Base-by-base conservation (phyloP, 1,284 basidiomycete genomes). In the Anthracocystis setariae region DNA sequence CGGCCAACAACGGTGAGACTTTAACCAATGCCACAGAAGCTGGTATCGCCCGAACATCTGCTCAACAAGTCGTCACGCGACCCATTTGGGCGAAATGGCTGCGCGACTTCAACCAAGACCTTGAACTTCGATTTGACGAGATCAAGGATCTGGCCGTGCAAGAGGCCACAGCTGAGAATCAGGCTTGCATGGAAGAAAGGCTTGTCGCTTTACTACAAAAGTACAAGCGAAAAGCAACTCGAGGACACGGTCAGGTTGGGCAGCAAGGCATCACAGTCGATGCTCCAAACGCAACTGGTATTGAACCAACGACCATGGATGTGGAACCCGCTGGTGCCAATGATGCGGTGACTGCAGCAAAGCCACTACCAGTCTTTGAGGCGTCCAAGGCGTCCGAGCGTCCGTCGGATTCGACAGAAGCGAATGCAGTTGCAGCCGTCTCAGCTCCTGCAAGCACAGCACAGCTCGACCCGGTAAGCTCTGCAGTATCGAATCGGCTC, bases 41-140 rank as follows among this genome's bases (percentile, higher is more conserved):
- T 7, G 23, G 20, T 5, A 12, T 52, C 8, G 17, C n/a, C 2
- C 23, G 42, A n/a, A 15, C 42, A 9, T 10, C 48, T 9, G 20
- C 1, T 3, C 35, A 48, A 1, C 29, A 48, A 17, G 5, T 45
- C 10, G 58, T 67, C 39, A 61, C 64, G 2, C 57, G 21, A 40
- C 40, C 57, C 5, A 58, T 63, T 20, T 60, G 64, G 35, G 50
- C 52, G 44, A 51, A 64, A 29, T 70, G 56, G 57, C 18, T 10
- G 2, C 27, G 44, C 12, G 45, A 52, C 5, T 37, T 50, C 13
- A 21, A 49, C 3, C 18, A 46, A n/a, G 53, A 60, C 46, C 44
- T 70, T 27, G 61, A 64, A 45, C 29, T 51, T 20, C 60, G 27
- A 3, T 21, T 70, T 27, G 67, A 70, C n/a, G 57, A 70, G 21